These are phyloP conservation scores for Dendrostoma leiphaemia DNA, from an alignment of 2,329 filamentous ascomycete genomes.

Conservation along the genomic window DNA sequence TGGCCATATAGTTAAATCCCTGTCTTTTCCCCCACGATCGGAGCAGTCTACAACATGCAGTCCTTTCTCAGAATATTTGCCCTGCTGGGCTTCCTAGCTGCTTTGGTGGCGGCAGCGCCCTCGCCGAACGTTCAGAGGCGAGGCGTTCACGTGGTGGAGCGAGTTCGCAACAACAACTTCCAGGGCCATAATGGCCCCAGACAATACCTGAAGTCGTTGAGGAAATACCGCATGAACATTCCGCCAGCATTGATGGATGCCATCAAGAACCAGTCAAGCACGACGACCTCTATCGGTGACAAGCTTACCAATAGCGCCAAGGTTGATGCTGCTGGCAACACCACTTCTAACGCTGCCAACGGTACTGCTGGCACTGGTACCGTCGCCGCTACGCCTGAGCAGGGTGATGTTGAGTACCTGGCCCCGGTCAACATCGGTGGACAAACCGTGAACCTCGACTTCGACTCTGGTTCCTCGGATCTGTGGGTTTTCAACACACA, in stretches of 20 bases:
- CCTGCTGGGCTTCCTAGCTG: slow-evolving; percentile 46
- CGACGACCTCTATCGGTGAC: slow-evolving; percentile 18
- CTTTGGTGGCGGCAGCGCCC: slow-evolving; percentile 45
- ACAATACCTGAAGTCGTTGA: slow-evolving; percentile 64
- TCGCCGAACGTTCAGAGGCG: slow-evolving; percentile 42
- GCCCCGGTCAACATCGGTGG: slow-evolving; percentile 68
- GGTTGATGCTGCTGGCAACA: slow-evolving; percentile 3
- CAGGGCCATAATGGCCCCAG: slow-evolving; percentile 53
- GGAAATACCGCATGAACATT: slow-evolving; percentile 62
- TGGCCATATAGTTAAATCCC: slow-evolving; percentile 20
- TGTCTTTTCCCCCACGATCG: neutral
- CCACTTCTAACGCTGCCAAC: slow-evolving; percentile 16
- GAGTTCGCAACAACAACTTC: slow-evolving; percentile 55
- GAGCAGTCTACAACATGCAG: slow-evolving; percentile 23
- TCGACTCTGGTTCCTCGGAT: slow-evolving; percentile 75
- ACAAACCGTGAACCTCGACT: slow-evolving; percentile 66
- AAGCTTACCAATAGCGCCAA: slow-evolving; percentile 15
- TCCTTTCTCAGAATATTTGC: slow-evolving; percentile 28
- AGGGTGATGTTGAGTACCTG: slow-evolving; percentile 68
- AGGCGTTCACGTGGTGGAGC: slow-evolving; percentile 58
- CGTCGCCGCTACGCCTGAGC: slow-evolving; percentile 63
- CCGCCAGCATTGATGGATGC: slow-evolving; percentile 40
- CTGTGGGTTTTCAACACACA: slow-evolving; percentile 71
- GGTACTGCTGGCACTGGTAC: slow-evolving; percentile 44
- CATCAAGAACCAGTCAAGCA: slow-evolving; percentile 24